Base-by-base conservation (phyloP, 768 basidiomycete genomes). In the Russula brevipes region DNA sequence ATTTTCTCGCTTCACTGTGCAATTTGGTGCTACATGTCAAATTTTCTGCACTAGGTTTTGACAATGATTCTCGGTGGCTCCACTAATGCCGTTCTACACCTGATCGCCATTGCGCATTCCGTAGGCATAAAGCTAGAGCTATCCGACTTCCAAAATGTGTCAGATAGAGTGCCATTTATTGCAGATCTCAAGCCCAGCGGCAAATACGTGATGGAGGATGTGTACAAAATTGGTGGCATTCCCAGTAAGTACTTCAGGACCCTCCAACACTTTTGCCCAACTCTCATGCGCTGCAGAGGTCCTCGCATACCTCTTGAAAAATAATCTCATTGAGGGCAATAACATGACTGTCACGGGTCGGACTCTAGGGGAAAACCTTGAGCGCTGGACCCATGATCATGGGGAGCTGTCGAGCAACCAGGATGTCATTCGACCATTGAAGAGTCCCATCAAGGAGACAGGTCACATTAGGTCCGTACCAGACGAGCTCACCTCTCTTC, bases 181-280 rank as follows among this genome's bases (percentile, higher is more conserved):
- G 95, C 96, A 30, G 91, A 99, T 75, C 84, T 99, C 67, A 97
- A 95, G 73, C 97, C 97, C 1, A 94, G 91, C 66, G 97, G 97
- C 42, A 94, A 94, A 76, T 98, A 98, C 80, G 92, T 98, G 69
- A 97, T 98, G 94, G 94, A 95, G 76, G 91, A 98, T 71, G 85
- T 99, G 9, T 86, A 91, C 82, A 91, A 89, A 74, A 87, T 98
- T 61, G 97, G 97, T 59, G 97, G 96, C 60, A 94, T 95, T 68
- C 96, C 97, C 4, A 90, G 94, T 96, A 76, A 65, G 89, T 79
- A 9, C 58, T 36, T 57, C 51, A 35, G 30, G 14, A 42, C 44
- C 17, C 30, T 47, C 9, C 53, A 16, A 12, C 10, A 19, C 38
- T 39, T 38, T 33, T 59, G 16, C 60, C 9, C 31, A 24, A 5